A percentile compares a stretch with the other conserved stretches of the same genome.
Evolutionary conservation across 345 rosid species (phyloP).

Genomic region (Acer saccharum): DNA sequence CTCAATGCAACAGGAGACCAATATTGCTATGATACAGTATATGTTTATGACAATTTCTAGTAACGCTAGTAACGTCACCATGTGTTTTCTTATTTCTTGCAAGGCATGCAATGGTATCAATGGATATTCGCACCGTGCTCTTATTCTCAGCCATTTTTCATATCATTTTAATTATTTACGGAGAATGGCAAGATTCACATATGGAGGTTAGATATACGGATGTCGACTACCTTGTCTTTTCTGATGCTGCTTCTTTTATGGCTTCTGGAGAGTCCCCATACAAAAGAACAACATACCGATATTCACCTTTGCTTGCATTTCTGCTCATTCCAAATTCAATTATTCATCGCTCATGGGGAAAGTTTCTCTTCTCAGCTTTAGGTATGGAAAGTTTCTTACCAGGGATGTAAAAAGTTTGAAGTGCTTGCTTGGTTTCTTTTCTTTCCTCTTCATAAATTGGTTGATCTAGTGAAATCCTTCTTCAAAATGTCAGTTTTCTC

Average conservation of each 20-base stretch:
- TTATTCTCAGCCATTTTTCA: slow-evolving; percentile 61
- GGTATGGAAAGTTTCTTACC: slow-evolving; percentile 37
- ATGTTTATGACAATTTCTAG: no score
- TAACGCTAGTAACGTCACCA: no score
- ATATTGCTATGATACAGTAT: no score
- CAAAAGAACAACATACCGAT: slow-evolving; percentile 79
- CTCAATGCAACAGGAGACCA: no score
- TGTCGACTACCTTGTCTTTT: slow-evolving; percentile 86
- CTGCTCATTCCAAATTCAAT: slow-evolving; percentile 66
- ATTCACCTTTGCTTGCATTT: slow-evolving; percentile 84
- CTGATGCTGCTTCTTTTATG: slow-evolving; percentile 87
- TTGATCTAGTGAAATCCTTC: neutral
- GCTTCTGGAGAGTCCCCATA: slow-evolving; percentile 79
- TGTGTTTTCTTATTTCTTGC: no score
- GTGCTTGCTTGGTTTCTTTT: neutral
- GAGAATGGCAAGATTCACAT: slow-evolving; percentile 95
- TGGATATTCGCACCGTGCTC: slow-evolving; percentile 38
- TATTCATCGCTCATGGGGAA: slow-evolving; percentile 79
- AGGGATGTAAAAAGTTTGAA: neutral
- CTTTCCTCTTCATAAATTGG: neutral
- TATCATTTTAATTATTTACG: slow-evolving; percentile 60
- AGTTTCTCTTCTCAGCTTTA: slow-evolving; percentile 80
- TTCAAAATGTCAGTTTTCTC: neutral
- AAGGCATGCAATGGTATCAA: slow-evolving; percentile 25
- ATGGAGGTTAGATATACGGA: slow-evolving; percentile 92